These are phyloP conservation scores for Penicillium salamii DNA, from an alignment of 495 filamentous ascomycete genomes.

Conservation along the genomic window DNA sequence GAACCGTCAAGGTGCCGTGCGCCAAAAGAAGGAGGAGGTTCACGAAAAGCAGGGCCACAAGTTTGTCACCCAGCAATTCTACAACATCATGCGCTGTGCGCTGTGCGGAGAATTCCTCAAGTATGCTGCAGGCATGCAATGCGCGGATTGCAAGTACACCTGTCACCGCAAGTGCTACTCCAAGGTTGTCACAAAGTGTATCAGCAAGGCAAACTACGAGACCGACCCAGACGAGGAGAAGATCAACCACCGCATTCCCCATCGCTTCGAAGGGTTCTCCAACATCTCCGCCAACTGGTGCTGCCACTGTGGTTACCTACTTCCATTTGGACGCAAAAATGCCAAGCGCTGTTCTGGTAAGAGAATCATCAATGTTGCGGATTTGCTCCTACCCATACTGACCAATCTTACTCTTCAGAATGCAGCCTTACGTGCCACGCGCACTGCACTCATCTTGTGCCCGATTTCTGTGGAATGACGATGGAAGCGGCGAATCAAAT, in stretches of 20 bases:
- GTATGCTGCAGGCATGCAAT: conserved; percentile 98
- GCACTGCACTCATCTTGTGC: conserved; percentile 89
- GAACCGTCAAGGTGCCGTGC: conserved; percentile 91
- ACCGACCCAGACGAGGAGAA: conserved; percentile 98
- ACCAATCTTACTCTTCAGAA: conserved; percentile 54
- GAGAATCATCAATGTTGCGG: conserved; percentile 5
- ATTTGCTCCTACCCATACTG: conserved; percentile 13
- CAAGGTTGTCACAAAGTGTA: conserved; percentile 99
- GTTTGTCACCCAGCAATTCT: conserved; percentile 96
- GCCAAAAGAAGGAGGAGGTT: conserved; percentile 94
- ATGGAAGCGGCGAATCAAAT: conserved; percentile 97
- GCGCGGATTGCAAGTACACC: conserved; percentile 98
- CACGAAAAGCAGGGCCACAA: conserved; percentile 99
- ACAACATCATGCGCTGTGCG: conserved; percentile 99
- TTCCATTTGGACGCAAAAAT: conserved; percentile 95
- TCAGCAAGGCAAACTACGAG: conserved; percentile 98
- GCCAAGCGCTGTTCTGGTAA: conserved; percentile 86
- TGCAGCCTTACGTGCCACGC: conserved; percentile 89
- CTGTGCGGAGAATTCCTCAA: conserved; percentile 98
- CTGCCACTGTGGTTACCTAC: conserved; percentile 96
- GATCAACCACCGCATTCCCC: conserved; percentile 97
- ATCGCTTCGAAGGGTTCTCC: conserved; percentile 90
- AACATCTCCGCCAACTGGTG: conserved; percentile 99
- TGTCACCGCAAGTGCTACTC: conserved; percentile 96
- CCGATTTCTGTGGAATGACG: conserved; percentile 99